Percentiles rank a stretch among this genome's conserved stretches.
phyloP scores from a whole-genome alignment of 257 asterid genomes.

The Nyctanthes arbortristis region DNA sequence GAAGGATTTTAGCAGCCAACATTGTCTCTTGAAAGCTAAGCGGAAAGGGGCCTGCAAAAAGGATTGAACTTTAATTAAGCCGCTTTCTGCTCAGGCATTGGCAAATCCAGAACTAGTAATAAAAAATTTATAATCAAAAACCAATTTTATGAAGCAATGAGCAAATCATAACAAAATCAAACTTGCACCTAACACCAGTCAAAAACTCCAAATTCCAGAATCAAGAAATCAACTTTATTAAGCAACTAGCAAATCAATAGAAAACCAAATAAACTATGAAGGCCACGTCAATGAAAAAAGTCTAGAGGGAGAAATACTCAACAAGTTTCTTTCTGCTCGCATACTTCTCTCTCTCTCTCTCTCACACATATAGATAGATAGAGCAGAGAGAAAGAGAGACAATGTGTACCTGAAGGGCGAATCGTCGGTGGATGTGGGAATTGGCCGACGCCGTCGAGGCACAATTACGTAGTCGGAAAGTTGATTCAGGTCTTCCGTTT shows the following conservation, averaged over 20 bases:
- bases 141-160: too few species aligned
- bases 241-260: not conserved
- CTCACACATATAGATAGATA: too few species aligned
- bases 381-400: not conserved
- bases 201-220: not conserved
- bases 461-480: too few species aligned
- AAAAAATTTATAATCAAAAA: too few species aligned
- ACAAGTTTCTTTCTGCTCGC: not conserved
- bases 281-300: not conserved
- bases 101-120: too few species aligned
- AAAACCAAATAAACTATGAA: not conserved
- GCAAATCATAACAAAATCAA: too few species aligned
- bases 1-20: slow-evolving; percentile 53
- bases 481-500: too few species aligned
- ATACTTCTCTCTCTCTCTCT: too few species aligned
- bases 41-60: not conserved
- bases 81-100: not conserved
- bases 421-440: not conserved
- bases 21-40: slow-evolving; percentile 32
- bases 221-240: not conserved
- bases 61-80: not conserved
- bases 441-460: too few species aligned
- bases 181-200: too few species aligned
- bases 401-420: not conserved
- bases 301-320: not conserved